phyloP scores from a whole-genome alignment of 1,284 basidiomycete species.

The Boletellus deceptivus region DNA sequence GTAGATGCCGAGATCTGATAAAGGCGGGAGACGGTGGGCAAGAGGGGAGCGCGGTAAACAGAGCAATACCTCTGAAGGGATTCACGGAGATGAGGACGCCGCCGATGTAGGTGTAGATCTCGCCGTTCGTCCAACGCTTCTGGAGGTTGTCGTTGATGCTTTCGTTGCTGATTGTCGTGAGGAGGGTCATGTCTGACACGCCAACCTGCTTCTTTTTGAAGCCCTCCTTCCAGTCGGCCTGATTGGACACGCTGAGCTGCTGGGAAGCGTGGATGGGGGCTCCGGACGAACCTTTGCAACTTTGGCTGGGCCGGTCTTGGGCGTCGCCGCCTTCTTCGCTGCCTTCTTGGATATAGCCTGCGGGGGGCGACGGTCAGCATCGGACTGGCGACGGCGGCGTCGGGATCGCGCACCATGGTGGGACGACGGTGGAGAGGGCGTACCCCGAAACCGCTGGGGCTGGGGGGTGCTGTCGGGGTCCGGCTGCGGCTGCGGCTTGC shows the following conservation, averaged over 20 bases:
- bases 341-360: slow-evolving; percentile 91
- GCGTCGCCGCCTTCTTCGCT: slow-evolving; percentile 76
- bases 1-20: slow-evolving; percentile 93
- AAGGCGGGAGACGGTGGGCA: slow-evolving; percentile 1
- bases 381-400: not conserved
- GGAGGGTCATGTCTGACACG: slow-evolving; percentile 97
- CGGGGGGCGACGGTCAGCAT: slow-evolving; percentile 2
- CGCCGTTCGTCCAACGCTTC: slow-evolving; percentile 91
- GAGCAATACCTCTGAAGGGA: slow-evolving; percentile 83
- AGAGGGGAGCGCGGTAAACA: slow-evolving; percentile 3
- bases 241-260: slow-evolving; percentile 3
- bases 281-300: slow-evolving; percentile 64
- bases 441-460: slow-evolving; percentile 14
- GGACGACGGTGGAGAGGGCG: slow-evolving; percentile 5
- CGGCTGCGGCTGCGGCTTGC: slow-evolving; percentile 11
- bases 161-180: slow-evolving; percentile 97
- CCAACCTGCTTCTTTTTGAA: slow-evolving; percentile 98
- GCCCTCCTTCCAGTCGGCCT: slow-evolving; percentile 98
- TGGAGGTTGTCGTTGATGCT: slow-evolving; percentile 97
- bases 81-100: slow-evolving; percentile 98
- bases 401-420: slow-evolving; percentile 21
- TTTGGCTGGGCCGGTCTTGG: slow-evolving; percentile 62
- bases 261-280: slow-evolving; percentile 1
- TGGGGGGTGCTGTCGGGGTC: slow-evolving; percentile 21
- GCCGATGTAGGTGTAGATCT: slow-evolving; percentile 99